phyloP scores from a whole-genome alignment of 2,329 filamentous ascomycete genomes.

The Ophiostoma tasmaniense region DNA sequence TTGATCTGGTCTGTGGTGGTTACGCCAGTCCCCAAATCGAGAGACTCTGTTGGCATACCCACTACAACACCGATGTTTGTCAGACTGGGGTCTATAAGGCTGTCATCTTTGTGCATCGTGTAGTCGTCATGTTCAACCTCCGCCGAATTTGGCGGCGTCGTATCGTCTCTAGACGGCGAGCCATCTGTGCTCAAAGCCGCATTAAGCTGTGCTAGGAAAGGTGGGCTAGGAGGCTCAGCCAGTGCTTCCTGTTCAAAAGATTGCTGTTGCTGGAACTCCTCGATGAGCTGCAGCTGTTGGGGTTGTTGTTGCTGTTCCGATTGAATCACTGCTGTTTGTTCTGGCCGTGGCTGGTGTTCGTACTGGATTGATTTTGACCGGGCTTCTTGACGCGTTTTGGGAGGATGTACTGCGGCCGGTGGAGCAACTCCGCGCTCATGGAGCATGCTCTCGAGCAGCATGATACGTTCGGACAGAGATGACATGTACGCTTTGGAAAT shows the following conservation, averaged over 20 bases:
- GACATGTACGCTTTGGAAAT: constrained; percentile 52
- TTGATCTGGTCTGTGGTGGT: neutral
- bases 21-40: neutral
- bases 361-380: neutral
- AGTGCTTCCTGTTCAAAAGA: neutral
- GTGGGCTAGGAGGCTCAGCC: neutral
- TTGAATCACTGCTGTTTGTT: neutral
- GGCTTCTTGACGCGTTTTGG: constrained; percentile 35
- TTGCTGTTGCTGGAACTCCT: neutral
- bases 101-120: neutral
- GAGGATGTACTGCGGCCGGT: constrained; percentile 44
- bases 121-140: neutral
- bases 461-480: constrained; percentile 46
- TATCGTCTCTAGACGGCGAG: neutral
- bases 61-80: neutral
- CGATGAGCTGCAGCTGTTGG: neutral
- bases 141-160: neutral
- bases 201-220: neutral
- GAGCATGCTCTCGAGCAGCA: constrained; percentile 43
- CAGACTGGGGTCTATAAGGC: neutral
- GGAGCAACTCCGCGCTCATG: constrained; percentile 40
- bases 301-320: neutral
- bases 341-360: neutral
- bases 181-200: neutral
- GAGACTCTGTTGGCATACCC: neutral